A percentile compares a stretch with the other conserved stretches of the same genome.
These are phyloP conservation scores for Fusarium abutilonis DNA, from an alignment of 2,329 filamentous ascomycete genomes.

Conservation along the genomic window DNA sequence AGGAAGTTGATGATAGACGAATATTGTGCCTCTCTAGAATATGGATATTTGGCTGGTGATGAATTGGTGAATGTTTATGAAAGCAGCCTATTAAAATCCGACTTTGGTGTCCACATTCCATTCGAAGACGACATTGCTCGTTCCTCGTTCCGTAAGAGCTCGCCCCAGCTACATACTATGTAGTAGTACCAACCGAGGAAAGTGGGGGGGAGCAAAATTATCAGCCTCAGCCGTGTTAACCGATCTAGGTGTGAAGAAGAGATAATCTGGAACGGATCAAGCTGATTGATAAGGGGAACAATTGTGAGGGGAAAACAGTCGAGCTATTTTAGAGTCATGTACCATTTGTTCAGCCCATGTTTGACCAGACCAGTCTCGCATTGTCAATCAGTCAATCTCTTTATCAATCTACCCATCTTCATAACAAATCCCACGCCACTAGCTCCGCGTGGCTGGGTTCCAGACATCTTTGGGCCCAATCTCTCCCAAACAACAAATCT, in stretches of 20 bases:
- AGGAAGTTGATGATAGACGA: too few relatives aligned
- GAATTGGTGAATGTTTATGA: too few relatives aligned
- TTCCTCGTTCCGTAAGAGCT: too few relatives aligned
- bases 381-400: conserved; percentile 30
- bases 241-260: neutral
- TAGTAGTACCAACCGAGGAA: too few relatives aligned
- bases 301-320: too few relatives aligned
- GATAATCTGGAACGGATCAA: neutral
- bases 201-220: conserved; percentile 1
- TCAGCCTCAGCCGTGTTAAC: neutral
- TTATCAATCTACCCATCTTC: neutral
- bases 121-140: conserved; percentile 2
- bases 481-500: conserved; percentile 15
- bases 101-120: neutral
- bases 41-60: too few relatives aligned
- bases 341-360: neutral
- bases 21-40: neutral
- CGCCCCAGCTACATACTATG: too few relatives aligned
- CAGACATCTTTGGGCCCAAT: conserved; percentile 16
- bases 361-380: neutral
- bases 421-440: conserved; percentile 5
- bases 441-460: conserved; percentile 15
- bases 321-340: neutral
- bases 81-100: neutral
- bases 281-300: neutral